phyloP scores from a whole-genome alignment of 2,329 filamentous ascomycete species.

The Monosporascus sp. region DNA sequence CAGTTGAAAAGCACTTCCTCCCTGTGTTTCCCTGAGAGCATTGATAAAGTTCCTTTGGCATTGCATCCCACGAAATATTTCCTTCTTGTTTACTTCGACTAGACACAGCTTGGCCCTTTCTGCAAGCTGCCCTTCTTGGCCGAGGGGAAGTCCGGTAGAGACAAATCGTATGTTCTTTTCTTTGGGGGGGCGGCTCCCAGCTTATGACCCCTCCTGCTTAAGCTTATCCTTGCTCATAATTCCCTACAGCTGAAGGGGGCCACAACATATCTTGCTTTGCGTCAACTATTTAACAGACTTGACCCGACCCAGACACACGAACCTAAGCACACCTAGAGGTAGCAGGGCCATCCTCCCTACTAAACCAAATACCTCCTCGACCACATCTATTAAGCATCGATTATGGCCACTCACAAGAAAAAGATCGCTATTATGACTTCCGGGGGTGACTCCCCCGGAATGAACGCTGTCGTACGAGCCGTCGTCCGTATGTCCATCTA shows the following conservation, averaged over 20 bases:
- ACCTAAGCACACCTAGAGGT: background rate
- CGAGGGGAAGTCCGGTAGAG: background rate
- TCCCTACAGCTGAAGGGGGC: background rate
- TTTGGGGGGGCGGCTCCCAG: background rate
- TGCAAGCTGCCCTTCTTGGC: background rate
- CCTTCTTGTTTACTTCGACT: background rate
- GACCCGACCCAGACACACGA: background rate
- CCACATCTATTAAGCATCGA: constrained; percentile 7
- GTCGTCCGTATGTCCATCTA: constrained; percentile 90
- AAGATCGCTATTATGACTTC: constrained; percentile 91
- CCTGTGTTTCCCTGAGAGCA: no score
- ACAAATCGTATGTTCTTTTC: background rate
- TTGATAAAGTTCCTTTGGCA: no score
- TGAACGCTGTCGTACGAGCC: constrained; percentile 87
- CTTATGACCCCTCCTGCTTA: background rate
- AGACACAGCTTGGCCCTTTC: background rate
- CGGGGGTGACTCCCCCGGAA: constrained; percentile 88
- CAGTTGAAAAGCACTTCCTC: no score
- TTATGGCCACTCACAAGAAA: constrained; percentile 46
- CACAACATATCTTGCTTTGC: no score
- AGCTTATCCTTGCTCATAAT: background rate
- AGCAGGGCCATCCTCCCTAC: background rate
- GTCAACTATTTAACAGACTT: no score
- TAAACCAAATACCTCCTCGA: background rate
- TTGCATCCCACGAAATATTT: background rate